These are phyloP conservation scores for Verticillium klebahnii DNA, from an alignment of 2,329 filamentous ascomycete genomes.

Conservation along the genomic window DNA sequence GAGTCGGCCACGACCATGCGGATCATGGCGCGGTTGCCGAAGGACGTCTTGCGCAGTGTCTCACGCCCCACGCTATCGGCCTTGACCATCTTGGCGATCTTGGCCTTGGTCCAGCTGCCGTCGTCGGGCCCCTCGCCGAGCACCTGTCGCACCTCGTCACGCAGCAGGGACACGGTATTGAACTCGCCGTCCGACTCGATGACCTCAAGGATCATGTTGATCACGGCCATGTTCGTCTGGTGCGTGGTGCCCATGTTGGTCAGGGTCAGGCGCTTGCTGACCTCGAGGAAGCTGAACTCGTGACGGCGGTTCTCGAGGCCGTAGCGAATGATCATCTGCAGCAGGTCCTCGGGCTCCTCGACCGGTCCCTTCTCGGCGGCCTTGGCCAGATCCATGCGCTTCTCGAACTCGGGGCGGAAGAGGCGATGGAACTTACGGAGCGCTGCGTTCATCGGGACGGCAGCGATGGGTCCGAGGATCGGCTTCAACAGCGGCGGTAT, in stretches of 20 bases:
- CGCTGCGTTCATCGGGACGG: conserved; percentile 14
- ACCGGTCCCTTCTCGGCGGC: conserved; percentile 4
- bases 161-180: conserved; percentile 29
- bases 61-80: conserved; percentile 38
- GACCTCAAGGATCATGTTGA: conserved; percentile 33
- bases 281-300: conserved; percentile 24
- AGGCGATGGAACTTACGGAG: conserved; percentile 21
- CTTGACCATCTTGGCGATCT: conserved; percentile 28
- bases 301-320: conserved; percentile 30
- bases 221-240: conserved; percentile 32
- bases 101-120: conserved; percentile 31
- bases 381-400: conserved; percentile 18
- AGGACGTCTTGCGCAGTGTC: conserved; percentile 31
- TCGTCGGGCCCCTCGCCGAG: conserved; percentile 17
- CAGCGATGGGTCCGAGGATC: conserved; percentile 21
- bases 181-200: conserved; percentile 28
- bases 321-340: conserved; percentile 37
- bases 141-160: conserved; percentile 29
- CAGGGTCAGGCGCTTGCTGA: conserved; percentile 25
- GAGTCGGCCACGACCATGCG: conserved; percentile 23
- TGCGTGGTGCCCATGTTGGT: conserved; percentile 33
- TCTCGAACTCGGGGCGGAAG: conserved; percentile 16
- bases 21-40: conserved; percentile 20
- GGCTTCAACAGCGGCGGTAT: conserved; percentile 25
- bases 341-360: conserved; percentile 27